Percentiles rank a stretch among this genome's conserved stretches.
These are phyloP conservation scores for Camptophora hylomeconis DNA, from an alignment of 2,329 filamentous ascomycete species.

Conservation along the genomic window DNA sequence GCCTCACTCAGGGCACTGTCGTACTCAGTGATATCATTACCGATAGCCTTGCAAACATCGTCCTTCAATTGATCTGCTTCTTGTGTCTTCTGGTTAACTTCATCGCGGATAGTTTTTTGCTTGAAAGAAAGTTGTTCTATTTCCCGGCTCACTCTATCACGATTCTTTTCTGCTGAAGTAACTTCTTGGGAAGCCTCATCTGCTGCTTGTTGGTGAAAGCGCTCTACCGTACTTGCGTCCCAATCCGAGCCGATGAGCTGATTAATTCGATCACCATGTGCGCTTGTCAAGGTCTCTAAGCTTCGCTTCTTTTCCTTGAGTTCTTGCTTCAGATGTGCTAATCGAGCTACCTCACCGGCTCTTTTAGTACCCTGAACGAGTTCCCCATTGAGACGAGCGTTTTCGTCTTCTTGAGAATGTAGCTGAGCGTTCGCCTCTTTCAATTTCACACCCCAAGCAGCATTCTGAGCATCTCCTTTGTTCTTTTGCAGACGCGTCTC, in stretches of 20 bases:
- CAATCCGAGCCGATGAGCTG: slow-evolving; percentile 53
- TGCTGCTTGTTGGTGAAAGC: slow-evolving; percentile 52
- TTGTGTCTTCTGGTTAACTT: slow-evolving; percentile 48
- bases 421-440: slow-evolving; percentile 53
- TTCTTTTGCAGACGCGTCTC: slow-evolving; percentile 48
- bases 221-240: slow-evolving; percentile 57
- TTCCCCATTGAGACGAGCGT: slow-evolving; percentile 61
- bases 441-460: slow-evolving; percentile 59
- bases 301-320: slow-evolving; percentile 59
- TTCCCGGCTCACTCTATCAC: slow-evolving; percentile 59
- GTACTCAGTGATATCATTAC: slow-evolving; percentile 38
- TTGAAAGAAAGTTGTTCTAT: slow-evolving; percentile 65
- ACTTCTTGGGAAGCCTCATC: slow-evolving; percentile 35
- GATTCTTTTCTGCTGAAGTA: slow-evolving; percentile 48
- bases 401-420: slow-evolving; percentile 57
- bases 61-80: slow-evolving; percentile 51
- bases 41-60: slow-evolving; percentile 47
- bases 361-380: slow-evolving; percentile 69
- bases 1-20: slow-evolving; percentile 38
- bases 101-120: slow-evolving; percentile 52
- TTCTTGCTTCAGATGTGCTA: slow-evolving; percentile 75
- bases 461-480: slow-evolving; percentile 48
- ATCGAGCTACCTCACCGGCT: slow-evolving; percentile 67
- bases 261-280: slow-evolving; percentile 59
- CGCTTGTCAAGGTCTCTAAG: slow-evolving; percentile 62